These are phyloP conservation scores for Dendrocalamus latiflorus DNA, from an alignment of 202 grass and related monocot species.

Conservation along the genomic window DNA sequence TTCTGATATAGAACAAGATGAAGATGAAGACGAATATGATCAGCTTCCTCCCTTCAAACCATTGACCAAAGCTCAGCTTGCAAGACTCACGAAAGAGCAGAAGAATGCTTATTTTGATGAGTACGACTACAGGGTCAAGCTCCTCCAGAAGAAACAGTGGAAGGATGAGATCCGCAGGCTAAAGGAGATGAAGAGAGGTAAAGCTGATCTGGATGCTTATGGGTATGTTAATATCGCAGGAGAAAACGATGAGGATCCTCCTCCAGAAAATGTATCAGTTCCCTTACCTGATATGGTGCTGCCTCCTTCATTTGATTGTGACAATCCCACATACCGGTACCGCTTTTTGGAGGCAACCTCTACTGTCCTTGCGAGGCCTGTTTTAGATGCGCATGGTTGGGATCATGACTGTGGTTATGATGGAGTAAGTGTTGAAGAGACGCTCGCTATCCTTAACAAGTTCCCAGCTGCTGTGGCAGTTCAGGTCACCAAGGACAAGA, in stretches of 20 bases:
- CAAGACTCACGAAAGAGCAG: constrained; percentile 75
- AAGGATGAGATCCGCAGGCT: constrained; percentile 81
- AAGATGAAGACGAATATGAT: constrained; percentile 85
- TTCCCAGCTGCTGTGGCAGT: constrained; percentile 70
- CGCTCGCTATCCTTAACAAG: constrained; percentile 51
- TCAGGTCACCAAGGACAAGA: constrained; percentile 94
- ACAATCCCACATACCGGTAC: constrained; percentile 75
- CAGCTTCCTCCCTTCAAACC: constrained; percentile 90
- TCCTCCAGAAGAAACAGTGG: constrained; percentile 96
- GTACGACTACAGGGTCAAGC: constrained; percentile 94
- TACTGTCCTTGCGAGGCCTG: constrained; percentile 65
- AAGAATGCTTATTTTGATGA: constrained; percentile 92
- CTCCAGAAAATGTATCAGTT: constrained; percentile 66
- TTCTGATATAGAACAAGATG: constrained; percentile 81
- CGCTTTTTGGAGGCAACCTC: constrained; percentile 74
- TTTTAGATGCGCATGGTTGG: constrained; percentile 80
- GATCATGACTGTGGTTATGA: constrained; percentile 98
- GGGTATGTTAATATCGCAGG: constrained; percentile 43
- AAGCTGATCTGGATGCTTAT: constrained; percentile 52
- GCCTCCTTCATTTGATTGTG: constrained; percentile 86
- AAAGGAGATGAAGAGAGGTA: constrained; percentile 88
- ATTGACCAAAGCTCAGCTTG: constrained; percentile 76
- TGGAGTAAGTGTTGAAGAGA: constrained; percentile 78
- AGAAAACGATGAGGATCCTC: constrained; percentile 70
- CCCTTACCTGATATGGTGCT: constrained; percentile 89